phyloP scores from a whole-genome alignment of 140 eudicot genomes.

The Senecio squalidus region DNA sequence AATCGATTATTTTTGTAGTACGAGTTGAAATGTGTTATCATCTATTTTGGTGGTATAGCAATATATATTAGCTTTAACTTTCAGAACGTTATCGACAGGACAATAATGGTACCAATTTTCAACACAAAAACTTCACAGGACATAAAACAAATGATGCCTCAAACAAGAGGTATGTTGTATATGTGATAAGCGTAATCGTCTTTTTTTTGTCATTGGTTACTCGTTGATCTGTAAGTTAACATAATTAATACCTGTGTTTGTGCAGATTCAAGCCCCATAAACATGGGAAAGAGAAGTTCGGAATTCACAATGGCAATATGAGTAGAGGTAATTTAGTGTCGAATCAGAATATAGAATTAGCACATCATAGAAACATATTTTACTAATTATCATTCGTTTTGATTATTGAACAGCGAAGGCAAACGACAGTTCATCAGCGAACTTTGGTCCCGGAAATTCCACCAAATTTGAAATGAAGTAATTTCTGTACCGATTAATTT shows the following conservation, averaged over 20 bases:
- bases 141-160: slow-evolving; percentile 22
- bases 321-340: not conserved
- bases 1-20: not conserved
- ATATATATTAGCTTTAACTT: not conserved
- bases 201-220: not conserved
- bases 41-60: slow-evolving; percentile 1
- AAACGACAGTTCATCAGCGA: slow-evolving; percentile 12
- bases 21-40: not conserved
- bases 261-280: slow-evolving; percentile 31
- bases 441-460: slow-evolving; percentile 1
- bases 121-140: slow-evolving; percentile 23
- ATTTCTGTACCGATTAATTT: slow-evolving; percentile 9
- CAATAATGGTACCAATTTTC: slow-evolving; percentile 15
- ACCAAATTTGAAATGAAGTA: slow-evolving; percentile 27
- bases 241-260: slow-evolving; percentile 12
- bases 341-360: not conserved
- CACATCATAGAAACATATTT: not conserved
- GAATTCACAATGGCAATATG: slow-evolving; percentile 19
- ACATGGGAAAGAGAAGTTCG: slow-evolving; percentile 22
- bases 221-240: slow-evolving; percentile 9
- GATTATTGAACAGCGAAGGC: slow-evolving; percentile 15
- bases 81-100: slow-evolving; percentile 3
- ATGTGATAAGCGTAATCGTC: slow-evolving; percentile 1
- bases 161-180: slow-evolving; percentile 23
- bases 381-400: slow-evolving; percentile 13